Conservation (phyloP, 176 grass and related monocot species). For the Eragrostis nindensis region DNA sequence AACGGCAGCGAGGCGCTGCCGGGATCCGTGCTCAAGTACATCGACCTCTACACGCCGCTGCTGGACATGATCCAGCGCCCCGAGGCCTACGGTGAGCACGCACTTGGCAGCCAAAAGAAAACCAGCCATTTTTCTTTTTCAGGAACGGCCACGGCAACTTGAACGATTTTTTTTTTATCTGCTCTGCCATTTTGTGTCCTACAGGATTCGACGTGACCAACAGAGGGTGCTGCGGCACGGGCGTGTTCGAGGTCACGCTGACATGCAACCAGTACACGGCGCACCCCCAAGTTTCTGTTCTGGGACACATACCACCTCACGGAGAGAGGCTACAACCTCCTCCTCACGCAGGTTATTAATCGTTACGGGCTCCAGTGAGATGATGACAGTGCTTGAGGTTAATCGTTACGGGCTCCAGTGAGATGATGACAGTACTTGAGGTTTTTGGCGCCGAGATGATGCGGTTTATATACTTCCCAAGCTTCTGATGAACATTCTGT, state of each 20-base stretch:
- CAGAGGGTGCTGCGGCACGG: constrained; percentile 84
- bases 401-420: constrained; percentile 39
- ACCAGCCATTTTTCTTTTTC: neutral
- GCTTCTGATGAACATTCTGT: neutral
- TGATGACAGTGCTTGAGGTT: neutral
- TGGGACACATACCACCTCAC: constrained; percentile 89
- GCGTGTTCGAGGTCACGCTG: constrained; percentile 71
- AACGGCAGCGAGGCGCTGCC: constrained; percentile 51
- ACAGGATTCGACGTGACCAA: constrained; percentile 67
- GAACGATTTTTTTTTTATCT: neutral
- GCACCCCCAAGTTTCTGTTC: constrained; percentile 60
- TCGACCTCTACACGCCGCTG: constrained; percentile 70
- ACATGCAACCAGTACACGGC: constrained; percentile 71
- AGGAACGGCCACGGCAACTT: neutral
- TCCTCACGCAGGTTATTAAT: constrained; percentile 47
- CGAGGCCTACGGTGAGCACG: constrained; percentile 48
- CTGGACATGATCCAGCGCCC: constrained; percentile 76
- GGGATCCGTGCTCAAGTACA: constrained; percentile 55
- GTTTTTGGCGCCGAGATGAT: neutral
- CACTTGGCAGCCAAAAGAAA: too few relatives aligned
- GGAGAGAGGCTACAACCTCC: constrained; percentile 68
- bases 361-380: constrained; percentile 36
- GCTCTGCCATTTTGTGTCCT: neutral
- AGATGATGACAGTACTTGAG: neutral
- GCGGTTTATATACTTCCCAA: neutral